Percentiles rank a stretch among this genome's conserved stretches.
Evolutionary conservation across 2,329 filamentous ascomycete species (phyloP).

Genomic region (Fusarium virguliforme): DNA sequence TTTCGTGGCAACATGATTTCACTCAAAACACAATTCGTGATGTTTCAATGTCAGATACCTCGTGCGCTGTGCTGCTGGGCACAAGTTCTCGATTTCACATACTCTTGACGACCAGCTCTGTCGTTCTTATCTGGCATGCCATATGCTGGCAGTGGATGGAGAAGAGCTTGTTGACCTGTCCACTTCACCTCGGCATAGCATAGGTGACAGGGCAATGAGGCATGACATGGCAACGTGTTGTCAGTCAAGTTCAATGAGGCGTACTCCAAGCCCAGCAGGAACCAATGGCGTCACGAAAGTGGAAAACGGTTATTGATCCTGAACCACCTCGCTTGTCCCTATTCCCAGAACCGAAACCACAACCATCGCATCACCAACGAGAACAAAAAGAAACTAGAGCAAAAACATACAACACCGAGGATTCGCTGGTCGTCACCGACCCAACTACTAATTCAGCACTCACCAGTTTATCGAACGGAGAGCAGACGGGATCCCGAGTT

Average conservation of each 20-base stretch:
- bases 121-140: too few relatives aligned
- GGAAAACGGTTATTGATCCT: neutral
- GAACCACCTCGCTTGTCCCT: neutral
- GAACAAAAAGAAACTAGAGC: slow-evolving; percentile 9
- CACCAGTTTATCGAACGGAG: slow-evolving; percentile 35
- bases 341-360: neutral
- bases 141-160: too few relatives aligned
- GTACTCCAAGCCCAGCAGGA: neutral
- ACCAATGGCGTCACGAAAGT: too few relatives aligned
- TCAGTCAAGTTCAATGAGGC: neutral
- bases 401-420: slow-evolving; percentile 41
- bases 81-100: too few relatives aligned
- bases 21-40: slow-evolving; percentile 13
- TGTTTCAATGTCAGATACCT: neutral
- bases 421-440: slow-evolving; percentile 42
- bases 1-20: slow-evolving; percentile 58
- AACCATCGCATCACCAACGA: too few relatives aligned
- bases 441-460: slow-evolving; percentile 42
- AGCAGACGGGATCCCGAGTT: slow-evolving; percentile 44
- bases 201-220: too few relatives aligned
- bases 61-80: neutral
- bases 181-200: too few relatives aligned
- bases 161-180: too few relatives aligned
- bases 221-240: neutral
- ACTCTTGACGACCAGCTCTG: too few relatives aligned